phyloP scores from a whole-genome alignment of 306 rosid genomes.

The Trifolium fragiferum region DNA sequence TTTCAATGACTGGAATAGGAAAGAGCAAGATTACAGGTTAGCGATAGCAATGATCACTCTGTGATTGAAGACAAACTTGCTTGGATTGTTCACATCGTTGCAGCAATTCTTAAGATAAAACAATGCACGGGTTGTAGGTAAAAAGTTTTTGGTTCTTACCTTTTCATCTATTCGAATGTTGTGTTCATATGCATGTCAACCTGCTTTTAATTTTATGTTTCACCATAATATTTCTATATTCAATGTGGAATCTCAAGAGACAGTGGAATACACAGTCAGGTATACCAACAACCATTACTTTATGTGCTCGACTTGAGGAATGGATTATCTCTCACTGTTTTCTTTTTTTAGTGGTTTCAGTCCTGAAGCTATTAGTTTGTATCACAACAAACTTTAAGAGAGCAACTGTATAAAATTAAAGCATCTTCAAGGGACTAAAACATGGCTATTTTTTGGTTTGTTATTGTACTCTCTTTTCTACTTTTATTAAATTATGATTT shows the following conservation, averaged over 20 bases:
- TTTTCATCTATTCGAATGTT: slow-evolving; percentile 30
- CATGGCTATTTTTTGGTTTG: slow-evolving; percentile 25
- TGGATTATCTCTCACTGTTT: slow-evolving; percentile 1
- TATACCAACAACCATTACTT: slow-evolving; percentile 41
- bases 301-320: slow-evolving; percentile 24
- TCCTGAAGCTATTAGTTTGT: slow-evolving; percentile 28
- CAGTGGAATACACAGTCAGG: slow-evolving; percentile 95
- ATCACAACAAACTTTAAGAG: background rate
- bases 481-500: too few relatives aligned
- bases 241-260: slow-evolving; percentile 95
- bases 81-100: slow-evolving; percentile 96
- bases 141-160: slow-evolving; percentile 37
- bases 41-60: slow-evolving; percentile 75
- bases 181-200: slow-evolving; percentile 25
- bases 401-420: background rate
- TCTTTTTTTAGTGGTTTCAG: background rate
- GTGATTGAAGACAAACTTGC: slow-evolving; percentile 93
- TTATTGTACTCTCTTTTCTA: too few relatives aligned
- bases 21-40: slow-evolving; percentile 80
- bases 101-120: slow-evolving; percentile 89
- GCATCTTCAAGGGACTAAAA: background rate
- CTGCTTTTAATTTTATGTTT: slow-evolving; percentile 31
- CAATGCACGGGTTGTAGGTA: slow-evolving; percentile 96
- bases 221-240: slow-evolving; percentile 42
- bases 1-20: slow-evolving; percentile 64